These are phyloP conservation scores for Lachancea sp. DNA, from an alignment of 805 yeast genomes.

Conservation along the genomic window DNA sequence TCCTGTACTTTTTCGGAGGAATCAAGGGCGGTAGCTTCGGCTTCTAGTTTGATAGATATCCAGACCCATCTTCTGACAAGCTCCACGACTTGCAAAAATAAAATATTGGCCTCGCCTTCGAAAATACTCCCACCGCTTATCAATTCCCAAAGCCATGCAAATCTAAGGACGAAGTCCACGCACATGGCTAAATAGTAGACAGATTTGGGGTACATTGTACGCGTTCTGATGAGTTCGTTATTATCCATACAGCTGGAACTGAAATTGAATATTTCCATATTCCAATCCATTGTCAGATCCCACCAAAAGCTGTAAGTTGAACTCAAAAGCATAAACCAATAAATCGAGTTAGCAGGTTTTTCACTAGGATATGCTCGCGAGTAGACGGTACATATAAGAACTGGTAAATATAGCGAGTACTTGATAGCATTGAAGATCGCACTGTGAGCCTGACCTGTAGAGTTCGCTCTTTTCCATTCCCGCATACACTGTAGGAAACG, in stretches of 20 bases:
- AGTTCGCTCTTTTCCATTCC: conserved; percentile 51
- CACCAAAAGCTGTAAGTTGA: conserved; percentile 77
- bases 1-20: conserved; percentile 4
- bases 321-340: conserved; percentile 47
- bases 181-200: conserved; percentile 53
- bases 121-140: conserved; percentile 32
- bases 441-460: conserved; percentile 34
- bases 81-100: conserved; percentile 66
- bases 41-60: conserved; percentile 79
- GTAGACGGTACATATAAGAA: conserved; percentile 36
- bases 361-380: conserved; percentile 11
- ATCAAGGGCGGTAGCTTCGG: conserved; percentile 39
- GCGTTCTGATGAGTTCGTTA: conserved; percentile 24
- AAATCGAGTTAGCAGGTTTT: conserved; percentile 22
- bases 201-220: conserved; percentile 15
- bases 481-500: conserved; percentile 75
- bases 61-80: conserved; percentile 81
- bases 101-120: conserved; percentile 53
- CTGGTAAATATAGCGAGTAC: conserved; percentile 60
- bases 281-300: conserved; percentile 93
- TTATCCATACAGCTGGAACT: conserved; percentile 7
- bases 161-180: conserved; percentile 61
- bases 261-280: conserved; percentile 46
- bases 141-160: conserved; percentile 64
- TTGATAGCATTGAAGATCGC: conserved; percentile 71